These are phyloP conservation scores for Physcomitrium patens DNA, from an alignment of 225 moss, liverwort and hornwort genomes.

Conservation along the genomic window DNA sequence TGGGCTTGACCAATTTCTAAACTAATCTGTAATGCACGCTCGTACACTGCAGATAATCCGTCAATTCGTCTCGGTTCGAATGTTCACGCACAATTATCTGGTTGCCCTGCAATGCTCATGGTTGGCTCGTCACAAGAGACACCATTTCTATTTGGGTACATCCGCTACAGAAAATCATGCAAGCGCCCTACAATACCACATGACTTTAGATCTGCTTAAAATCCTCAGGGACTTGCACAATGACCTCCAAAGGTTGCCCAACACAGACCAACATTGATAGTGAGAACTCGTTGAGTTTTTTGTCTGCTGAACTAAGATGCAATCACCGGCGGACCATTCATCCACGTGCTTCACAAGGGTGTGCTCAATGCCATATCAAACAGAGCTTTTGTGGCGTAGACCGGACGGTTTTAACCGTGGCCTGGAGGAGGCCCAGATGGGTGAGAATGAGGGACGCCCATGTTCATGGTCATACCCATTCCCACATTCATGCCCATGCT, in stretches of 20 bases:
- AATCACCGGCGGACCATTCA: background rate
- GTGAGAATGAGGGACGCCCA: slow-evolving; percentile 67
- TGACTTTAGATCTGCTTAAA: slow-evolving; percentile 8
- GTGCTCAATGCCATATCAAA: slow-evolving; percentile 1
- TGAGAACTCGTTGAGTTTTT: background rate
- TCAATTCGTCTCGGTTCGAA: slow-evolving; percentile 14
- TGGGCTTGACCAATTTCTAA: slow-evolving; percentile 7
- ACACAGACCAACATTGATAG: background rate
- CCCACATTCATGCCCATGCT: slow-evolving; percentile 67
- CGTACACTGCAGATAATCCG: slow-evolving; percentile 2
- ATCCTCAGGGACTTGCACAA: slow-evolving; percentile 19
- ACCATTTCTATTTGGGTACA: slow-evolving; percentile 16
- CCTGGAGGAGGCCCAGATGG: slow-evolving; percentile 63
- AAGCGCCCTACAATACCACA: background rate
- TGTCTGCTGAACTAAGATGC: slow-evolving; percentile 1
- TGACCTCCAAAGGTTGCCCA: slow-evolving; percentile 21
- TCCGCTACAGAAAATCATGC: background rate
- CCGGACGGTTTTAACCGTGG: slow-evolving; percentile 40
- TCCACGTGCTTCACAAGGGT: background rate
- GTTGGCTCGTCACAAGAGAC: background rate
- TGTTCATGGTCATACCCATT: slow-evolving; percentile 57
- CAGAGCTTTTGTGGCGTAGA: slow-evolving; percentile 4
- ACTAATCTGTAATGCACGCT: background rate
- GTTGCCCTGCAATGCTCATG: background rate
- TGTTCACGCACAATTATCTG: slow-evolving; percentile 30